Base-by-base conservation (phyloP, 768 basidiomycete species). In the Botryobasidium botryosum region DNA sequence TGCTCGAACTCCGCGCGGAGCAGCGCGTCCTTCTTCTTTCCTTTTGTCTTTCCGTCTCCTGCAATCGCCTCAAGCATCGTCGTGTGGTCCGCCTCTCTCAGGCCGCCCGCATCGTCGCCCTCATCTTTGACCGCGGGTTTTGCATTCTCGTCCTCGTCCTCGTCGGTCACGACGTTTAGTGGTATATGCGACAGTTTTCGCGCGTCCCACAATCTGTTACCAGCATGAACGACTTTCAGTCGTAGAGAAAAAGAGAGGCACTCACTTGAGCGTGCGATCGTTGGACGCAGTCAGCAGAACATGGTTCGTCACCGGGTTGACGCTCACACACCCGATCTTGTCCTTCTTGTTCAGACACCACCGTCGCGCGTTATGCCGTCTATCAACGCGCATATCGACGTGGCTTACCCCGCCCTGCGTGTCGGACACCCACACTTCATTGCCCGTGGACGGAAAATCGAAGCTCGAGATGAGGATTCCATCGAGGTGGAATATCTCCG, bases 361-460 rank as follows among this genome's bases (percentile, higher is more conserved):
- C 4, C 53, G 20, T 23, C 44, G 25, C 4, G 68, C 67, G 28
- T 70, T 70, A 1, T 66, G 32, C 23, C 40, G 65, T 38, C 67
- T 63, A 55, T 62, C 59, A 29, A 81, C 69, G 13, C 85, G 76
- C 29, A 86, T 61, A 57, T 88, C 85, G 18, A 82, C 60, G 50
- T 83, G 84, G 5, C 79, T 81, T 4, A 74, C 64, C 20, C 82
- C 78, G 13, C 85, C 85, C 5, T 60, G 51, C 2, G 64, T 68
- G 56, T 88, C 85, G 1, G 82, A 81, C 43, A 87, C 68, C 85
- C 85, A 88, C 69, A 88, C 71, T 55, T 86, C 83, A 40, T 78
- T 64, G 0, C 85, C 84, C 2, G 64, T 62, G 0, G 77, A 73
- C 0, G 71, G 59, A 10, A 84, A 53, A 50, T 88, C 85, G 41